Evolutionary conservation across 2,329 filamentous ascomycete genomes (phyloP).

Genomic region (Paracamarosporium sp.): DNA sequence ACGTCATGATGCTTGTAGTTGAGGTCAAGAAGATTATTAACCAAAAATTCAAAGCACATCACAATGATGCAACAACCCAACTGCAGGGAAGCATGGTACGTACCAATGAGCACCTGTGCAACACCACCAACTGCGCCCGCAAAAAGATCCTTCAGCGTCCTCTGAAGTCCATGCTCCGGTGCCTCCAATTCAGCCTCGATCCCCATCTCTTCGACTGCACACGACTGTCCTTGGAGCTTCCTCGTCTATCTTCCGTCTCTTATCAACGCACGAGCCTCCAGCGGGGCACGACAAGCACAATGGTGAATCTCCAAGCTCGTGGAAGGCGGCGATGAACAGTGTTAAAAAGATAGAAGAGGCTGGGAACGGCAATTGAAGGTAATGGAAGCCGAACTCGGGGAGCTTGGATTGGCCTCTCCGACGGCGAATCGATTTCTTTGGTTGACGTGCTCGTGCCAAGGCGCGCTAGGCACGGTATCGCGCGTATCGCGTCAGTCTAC

Average conservation of each 20-base stretch:
- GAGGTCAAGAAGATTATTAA: not conserved
- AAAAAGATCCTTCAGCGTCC: slow-evolving; percentile 83
- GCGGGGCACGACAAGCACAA: not conserved
- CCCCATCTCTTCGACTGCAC: slow-evolving; percentile 24
- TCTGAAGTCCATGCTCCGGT: slow-evolving; percentile 42
- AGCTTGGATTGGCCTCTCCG: not conserved
- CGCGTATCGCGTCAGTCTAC: not conserved
- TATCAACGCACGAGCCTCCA: slow-evolving; percentile 18
- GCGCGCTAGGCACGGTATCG: not conserved
- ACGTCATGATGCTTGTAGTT: no score
- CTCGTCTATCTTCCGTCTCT: slow-evolving; percentile 11
- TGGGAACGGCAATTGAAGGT: slow-evolving; percentile 1
- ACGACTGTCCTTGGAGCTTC: slow-evolving; percentile 1
- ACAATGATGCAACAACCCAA: not conserved
- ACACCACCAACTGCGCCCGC: slow-evolving; percentile 90
- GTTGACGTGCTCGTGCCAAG: slow-evolving; percentile 29
- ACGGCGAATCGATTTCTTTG: slow-evolving; percentile 16
- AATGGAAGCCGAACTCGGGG: not conserved
- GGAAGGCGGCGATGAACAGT: not conserved
- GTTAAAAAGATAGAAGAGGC: not conserved
- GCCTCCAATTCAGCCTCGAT: slow-evolving; percentile 49
- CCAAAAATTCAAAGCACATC: not conserved
- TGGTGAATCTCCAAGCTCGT: not conserved
- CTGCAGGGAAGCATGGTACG: slow-evolving; percentile 43
- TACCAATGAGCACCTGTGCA: slow-evolving; percentile 92